phyloP scores from a whole-genome alignment of 2,329 filamentous ascomycete species.

The Davidsoniella australis region DNA sequence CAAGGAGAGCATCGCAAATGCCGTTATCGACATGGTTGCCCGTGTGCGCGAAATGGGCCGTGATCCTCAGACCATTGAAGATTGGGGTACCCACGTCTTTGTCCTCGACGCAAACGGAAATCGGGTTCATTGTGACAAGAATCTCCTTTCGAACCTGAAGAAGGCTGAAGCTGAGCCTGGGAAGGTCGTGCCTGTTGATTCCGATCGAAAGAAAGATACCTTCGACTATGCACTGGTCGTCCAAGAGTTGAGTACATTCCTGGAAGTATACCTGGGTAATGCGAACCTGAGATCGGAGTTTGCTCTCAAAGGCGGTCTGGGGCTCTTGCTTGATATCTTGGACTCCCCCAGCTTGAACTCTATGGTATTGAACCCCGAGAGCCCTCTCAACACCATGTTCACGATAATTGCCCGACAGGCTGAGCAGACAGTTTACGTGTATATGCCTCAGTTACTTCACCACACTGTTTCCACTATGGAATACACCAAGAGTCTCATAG shows the following conservation, averaged over 20 bases:
- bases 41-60: constrained; percentile 61
- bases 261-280: constrained; percentile 59
- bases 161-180: constrained; percentile 14
- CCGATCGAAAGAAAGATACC: constrained; percentile 1
- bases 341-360: constrained; percentile 64
- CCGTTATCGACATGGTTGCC: constrained; percentile 77
- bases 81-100: constrained; percentile 67
- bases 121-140: constrained; percentile 30
- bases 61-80: constrained; percentile 47
- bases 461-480: constrained; percentile 56
- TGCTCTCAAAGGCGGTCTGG: constrained; percentile 62
- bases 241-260: constrained; percentile 47
- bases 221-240: constrained; percentile 9
- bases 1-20: constrained; percentile 61
- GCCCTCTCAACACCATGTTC: constrained; percentile 10
- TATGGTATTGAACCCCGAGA: constrained; percentile 34
- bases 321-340: constrained; percentile 68
- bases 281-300: constrained; percentile 54
- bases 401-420: constrained; percentile 30
- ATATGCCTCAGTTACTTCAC: constrained; percentile 64
- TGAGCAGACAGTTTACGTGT: constrained; percentile 63
- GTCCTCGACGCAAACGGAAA: constrained; percentile 40
- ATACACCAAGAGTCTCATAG: constrained; percentile 47
- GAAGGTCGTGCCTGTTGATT: not conserved
- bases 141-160: constrained; percentile 18